phyloP scores from a whole-genome alignment of 2,329 filamentous ascomycete genomes.

The Pseudohalonectria lignicola region DNA sequence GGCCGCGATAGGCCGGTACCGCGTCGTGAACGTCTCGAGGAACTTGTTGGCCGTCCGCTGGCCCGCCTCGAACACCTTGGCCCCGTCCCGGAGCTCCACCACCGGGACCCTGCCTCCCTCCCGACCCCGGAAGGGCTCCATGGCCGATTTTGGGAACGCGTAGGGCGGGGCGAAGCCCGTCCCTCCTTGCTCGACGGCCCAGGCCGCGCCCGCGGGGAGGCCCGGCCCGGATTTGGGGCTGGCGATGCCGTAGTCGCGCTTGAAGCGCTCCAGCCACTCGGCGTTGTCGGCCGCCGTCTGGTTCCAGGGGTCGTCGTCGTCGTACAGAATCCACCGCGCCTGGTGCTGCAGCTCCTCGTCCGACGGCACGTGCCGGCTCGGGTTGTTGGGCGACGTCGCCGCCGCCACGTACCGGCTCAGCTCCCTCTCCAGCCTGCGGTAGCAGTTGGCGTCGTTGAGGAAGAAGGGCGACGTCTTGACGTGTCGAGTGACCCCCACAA shows the following conservation, averaged over 20 bases:
- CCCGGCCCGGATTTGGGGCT: slow-evolving; percentile 37
- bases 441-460: slow-evolving; percentile 50
- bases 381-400: slow-evolving; percentile 48
- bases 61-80: slow-evolving; percentile 30
- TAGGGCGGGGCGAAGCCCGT: slow-evolving; percentile 46
- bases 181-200: slow-evolving; percentile 38
- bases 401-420: slow-evolving; percentile 39
- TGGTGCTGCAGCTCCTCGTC: slow-evolving; percentile 55
- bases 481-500: slow-evolving; percentile 1
- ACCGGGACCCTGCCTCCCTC: slow-evolving; percentile 12
- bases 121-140: slow-evolving; percentile 7
- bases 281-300: slow-evolving; percentile 52
- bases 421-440: slow-evolving; percentile 41
- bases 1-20: slow-evolving; percentile 32
- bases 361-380: slow-evolving; percentile 44
- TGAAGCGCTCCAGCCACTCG: slow-evolving; percentile 54
- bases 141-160: slow-evolving; percentile 19
- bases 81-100: slow-evolving; percentile 21
- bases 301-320: slow-evolving; percentile 55
- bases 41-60: slow-evolving; percentile 35
- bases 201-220: slow-evolving; percentile 27
- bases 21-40: slow-evolving; percentile 29
- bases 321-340: slow-evolving; percentile 51
- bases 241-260: slow-evolving; percentile 43
- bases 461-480: slow-evolving; percentile 29